These are phyloP conservation scores for Fragaria vesca DNA, from an alignment of 306 rosid genomes.

Conservation along the genomic window DNA sequence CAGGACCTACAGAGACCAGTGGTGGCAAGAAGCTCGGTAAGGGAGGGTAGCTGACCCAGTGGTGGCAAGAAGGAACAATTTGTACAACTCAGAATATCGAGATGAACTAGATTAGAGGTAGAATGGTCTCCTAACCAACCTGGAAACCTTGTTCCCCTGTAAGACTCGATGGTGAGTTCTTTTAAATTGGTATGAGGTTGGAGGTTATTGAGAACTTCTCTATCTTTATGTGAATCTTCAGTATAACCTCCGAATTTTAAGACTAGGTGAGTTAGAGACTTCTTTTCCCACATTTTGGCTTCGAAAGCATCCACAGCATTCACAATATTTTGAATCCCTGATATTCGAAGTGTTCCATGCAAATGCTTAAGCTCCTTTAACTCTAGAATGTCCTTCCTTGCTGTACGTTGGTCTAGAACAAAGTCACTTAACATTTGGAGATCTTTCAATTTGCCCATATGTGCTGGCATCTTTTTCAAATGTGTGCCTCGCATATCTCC, in stretches of 20 bases:
- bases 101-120: background rate
- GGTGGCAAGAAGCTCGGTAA: background rate
- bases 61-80: conserved; percentile 1
- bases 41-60: conserved; percentile 16
- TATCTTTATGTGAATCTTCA: background rate
- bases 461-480: background rate
- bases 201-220: background rate
- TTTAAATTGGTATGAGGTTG: conserved; percentile 21
- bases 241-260: conserved; percentile 7
- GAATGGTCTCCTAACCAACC: conserved; percentile 19
- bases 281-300: conserved; percentile 11
- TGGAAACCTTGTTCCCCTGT: conserved; percentile 19
- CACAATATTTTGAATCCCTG: conserved; percentile 1
- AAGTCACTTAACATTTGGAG: background rate
- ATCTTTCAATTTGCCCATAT: conserved; percentile 10
- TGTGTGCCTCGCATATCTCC: background rate
- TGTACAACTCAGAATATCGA: background rate
- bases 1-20: background rate
- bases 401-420: background rate
- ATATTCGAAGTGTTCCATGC: conserved; percentile 9
- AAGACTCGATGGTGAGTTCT: background rate
- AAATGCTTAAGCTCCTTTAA: conserved; percentile 3
- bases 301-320: conserved; percentile 1
- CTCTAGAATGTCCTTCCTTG: background rate
- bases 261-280: conserved; percentile 3